Evolutionary conservation across 2,329 filamentous ascomycete genomes (phyloP), one percentile per base, ranked within the genome.

Genomic region (Neonectria hederae): DNA sequence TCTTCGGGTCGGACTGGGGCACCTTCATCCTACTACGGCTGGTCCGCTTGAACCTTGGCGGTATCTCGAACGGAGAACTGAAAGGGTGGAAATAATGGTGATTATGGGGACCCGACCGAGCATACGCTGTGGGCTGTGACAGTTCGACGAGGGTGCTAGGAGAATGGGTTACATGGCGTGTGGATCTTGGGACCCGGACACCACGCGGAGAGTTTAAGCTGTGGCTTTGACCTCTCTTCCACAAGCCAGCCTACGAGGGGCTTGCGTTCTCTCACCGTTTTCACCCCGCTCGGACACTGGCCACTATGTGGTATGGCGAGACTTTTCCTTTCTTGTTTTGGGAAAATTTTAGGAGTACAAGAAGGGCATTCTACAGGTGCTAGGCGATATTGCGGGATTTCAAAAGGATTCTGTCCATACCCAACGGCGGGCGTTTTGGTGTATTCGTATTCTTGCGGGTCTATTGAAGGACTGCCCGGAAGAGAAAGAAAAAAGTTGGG

Each of bases 161-260:
- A 59, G 21, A 45, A 59, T 49, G 45, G 55, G 55, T 59, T 55
- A 59, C 51, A 59, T 55, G 55, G 58, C 43, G 45, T 51, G 61
- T 63, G 61, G 61, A 63, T 59, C 55, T 28, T 40, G 43, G 26
- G 51, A 28, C 61, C 21, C 42, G 54, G 49, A 35, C 55, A 59
- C 51, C 55, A 46, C 55, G 55, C 55, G 61, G 61, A 63, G 51
- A 63, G 61, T 59, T 63, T 55, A 63, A 52, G 40, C 54, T 63
- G 61, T 52, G 55, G 61, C 61, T 63, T 63, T 63, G 61, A 63
- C 61, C 61, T 63, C 55, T 59, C 55, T 60, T 43, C 46, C 35
- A 54, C 38, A 51, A 46, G 55, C 28, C 22, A 38, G 26, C 30
- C 45, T 28, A 56, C 26, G 48, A 46, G 52, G 59, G 59, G 59